These are phyloP conservation scores for Antarctomyces pellizariae DNA, from an alignment of 495 filamentous ascomycete species.

Conservation along the genomic window DNA sequence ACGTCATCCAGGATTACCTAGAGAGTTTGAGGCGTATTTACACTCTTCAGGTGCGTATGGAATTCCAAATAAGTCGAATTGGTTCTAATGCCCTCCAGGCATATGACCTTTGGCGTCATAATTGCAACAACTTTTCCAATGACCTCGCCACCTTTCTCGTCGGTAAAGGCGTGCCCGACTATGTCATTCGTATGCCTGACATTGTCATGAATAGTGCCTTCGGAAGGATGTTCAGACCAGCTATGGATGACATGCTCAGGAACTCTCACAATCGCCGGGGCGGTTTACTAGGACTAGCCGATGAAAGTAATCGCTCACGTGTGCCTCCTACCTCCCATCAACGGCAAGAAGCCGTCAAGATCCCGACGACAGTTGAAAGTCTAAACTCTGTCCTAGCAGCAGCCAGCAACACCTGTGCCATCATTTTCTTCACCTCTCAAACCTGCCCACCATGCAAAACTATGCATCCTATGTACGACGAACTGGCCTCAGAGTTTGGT, in stretches of 20 bases:
- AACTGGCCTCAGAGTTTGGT: constrained; percentile 53
- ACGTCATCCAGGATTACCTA: constrained; percentile 75
- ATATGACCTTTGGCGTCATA: constrained; percentile 67
- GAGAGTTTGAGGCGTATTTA: constrained; percentile 65
- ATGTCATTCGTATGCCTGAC: constrained; percentile 73
- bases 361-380: constrained; percentile 22
- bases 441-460: constrained; percentile 71
- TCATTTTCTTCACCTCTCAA: constrained; percentile 81
- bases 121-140: constrained; percentile 97
- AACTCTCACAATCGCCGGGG: constrained; percentile 34
- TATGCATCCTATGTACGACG: constrained; percentile 64
- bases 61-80: constrained; percentile 2
- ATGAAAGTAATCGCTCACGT: constrained; percentile 11
- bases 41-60: constrained; percentile 41
- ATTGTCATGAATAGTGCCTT: constrained; percentile 77
- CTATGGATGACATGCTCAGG: constrained; percentile 52
- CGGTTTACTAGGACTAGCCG: constrained; percentile 26
- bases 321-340: constrained; percentile 12
- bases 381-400: constrained; percentile 34
- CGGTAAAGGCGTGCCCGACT: constrained; percentile 69
- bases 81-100: constrained; percentile 26
- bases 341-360: constrained; percentile 14
- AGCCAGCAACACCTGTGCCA: constrained; percentile 41
- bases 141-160: constrained; percentile 78
- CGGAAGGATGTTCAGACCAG: constrained; percentile 70